Conservation (phyloP, 225 moss, liverwort and hornwort genomes). For the Thuidium tamariscinum region DNA sequence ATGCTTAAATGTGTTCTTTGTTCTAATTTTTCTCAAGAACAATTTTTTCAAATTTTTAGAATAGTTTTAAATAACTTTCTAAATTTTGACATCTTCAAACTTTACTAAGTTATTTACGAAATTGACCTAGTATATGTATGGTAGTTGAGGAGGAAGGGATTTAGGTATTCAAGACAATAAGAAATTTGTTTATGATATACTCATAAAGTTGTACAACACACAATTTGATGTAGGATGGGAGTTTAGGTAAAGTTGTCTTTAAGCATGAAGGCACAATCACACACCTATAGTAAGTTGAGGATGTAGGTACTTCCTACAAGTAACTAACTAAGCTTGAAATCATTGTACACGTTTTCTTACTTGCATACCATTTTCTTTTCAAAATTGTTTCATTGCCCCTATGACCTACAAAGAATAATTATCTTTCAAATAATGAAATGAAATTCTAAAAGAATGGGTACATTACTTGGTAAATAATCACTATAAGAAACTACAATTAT, state of each 20-base stretch:
- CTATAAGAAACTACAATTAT: no score
- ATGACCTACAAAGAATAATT: background rate
- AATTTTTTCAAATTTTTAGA: no score
- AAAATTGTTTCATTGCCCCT: background rate
- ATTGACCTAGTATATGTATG: no score
- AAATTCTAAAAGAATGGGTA: background rate
- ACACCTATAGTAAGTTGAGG: background rate
- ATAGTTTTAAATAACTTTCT: no score
- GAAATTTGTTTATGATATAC: background rate
- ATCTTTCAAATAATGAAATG: background rate
- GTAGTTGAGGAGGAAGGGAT: background rate
- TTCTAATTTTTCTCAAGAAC: no score
- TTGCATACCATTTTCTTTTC: background rate
- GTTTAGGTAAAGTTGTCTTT: background rate
- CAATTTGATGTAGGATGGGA: background rate
- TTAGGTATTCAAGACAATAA: background rate
- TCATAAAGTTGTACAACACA: background rate
- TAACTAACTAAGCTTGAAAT: background rate
- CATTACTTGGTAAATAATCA: background rate
- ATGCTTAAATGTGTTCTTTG: no score
- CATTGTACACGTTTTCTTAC: background rate
- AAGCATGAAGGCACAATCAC: no score
- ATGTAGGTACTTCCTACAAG: background rate
- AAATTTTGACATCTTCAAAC: no score
- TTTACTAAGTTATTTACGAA: no score